These are phyloP conservation scores for Dalechampia spathulata DNA, from an alignment of 441 rosid species.

Conservation along the genomic window DNA sequence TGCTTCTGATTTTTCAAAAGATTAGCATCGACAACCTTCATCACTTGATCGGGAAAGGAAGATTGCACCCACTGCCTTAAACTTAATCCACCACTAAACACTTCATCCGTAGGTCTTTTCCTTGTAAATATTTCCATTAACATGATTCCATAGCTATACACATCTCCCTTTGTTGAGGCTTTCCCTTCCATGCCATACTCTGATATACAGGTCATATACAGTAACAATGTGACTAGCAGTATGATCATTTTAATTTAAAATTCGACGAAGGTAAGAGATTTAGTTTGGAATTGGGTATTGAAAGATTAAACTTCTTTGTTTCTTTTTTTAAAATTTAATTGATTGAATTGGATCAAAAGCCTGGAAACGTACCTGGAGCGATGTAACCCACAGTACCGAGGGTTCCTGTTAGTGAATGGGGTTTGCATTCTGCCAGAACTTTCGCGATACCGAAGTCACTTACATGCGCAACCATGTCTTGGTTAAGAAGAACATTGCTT, in stretches of 20 bases:
- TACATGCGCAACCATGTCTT: conserved; percentile 1
- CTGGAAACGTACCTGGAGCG: conserved; percentile 9
- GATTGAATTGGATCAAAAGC: too few species aligned
- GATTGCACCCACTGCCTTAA: conserved; percentile 5
- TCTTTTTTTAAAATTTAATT: too few species aligned
- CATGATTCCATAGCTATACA: conserved; percentile 5
- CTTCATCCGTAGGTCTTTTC: background rate
- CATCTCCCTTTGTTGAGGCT: conserved; percentile 2
- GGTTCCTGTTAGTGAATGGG: background rate
- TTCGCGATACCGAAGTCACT: background rate
- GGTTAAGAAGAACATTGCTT: too few species aligned
- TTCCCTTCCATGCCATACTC: conserved; percentile 6
- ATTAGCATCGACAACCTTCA: background rate
- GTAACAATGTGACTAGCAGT: too few species aligned
- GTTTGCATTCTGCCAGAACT: background rate
- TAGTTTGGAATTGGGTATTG: too few species aligned
- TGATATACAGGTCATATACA: background rate
- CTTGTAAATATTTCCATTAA: conserved; percentile 1
- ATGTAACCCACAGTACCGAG: conserved; percentile 8
- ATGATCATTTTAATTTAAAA: too few species aligned
- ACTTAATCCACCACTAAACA: background rate
- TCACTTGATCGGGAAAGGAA: conserved; percentile 1
- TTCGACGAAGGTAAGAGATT: too few species aligned
- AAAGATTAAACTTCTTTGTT: too few species aligned
- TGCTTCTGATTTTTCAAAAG: too few species aligned